A percentile compares a stretch with the other conserved stretches of the same genome.
phyloP scores from a whole-genome alignment of 371 early-diverging fungal species.

The Mucor ambiguus region DNA sequence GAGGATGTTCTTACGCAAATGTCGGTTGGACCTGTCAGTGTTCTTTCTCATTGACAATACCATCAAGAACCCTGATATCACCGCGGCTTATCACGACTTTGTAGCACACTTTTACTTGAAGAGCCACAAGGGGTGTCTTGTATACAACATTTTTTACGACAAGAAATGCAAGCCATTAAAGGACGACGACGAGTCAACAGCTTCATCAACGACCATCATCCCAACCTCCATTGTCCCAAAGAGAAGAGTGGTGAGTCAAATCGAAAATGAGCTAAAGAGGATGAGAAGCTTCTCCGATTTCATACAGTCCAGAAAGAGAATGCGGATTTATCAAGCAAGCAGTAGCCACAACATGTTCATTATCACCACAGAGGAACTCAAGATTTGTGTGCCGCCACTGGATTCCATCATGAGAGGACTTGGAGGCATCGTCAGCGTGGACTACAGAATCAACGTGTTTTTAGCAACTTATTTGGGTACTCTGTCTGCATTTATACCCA shows the following conservation, averaged over 20 bases:
- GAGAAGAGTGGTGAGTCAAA: not conserved
- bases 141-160: conserved; percentile 3
- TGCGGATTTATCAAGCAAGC: conserved; percentile 8
- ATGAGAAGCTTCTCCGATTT: conserved; percentile 12
- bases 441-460: conserved; percentile 8
- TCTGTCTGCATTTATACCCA: conserved; percentile 3
- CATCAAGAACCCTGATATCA: not conserved
- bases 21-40: not conserved
- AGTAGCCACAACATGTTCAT: conserved; percentile 8
- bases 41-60: conserved; percentile 8
- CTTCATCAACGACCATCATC: not conserved
- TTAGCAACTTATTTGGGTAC: conserved; percentile 5
- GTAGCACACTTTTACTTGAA: not conserved
- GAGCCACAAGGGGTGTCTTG: not conserved
- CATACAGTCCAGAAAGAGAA: not conserved
- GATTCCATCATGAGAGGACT: conserved; percentile 11
- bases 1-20: not conserved
- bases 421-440: conserved; percentile 1
- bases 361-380: not conserved
- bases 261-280: conserved; percentile 5
- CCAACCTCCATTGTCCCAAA: not conserved
- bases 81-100: conserved; percentile 1
- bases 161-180: conserved; percentile 1
- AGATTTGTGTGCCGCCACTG: conserved; percentile 3
- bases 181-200: not conserved